phyloP scores from a whole-genome alignment of 2,329 filamentous ascomycete species.

The Aspergillus jensenii region DNA sequence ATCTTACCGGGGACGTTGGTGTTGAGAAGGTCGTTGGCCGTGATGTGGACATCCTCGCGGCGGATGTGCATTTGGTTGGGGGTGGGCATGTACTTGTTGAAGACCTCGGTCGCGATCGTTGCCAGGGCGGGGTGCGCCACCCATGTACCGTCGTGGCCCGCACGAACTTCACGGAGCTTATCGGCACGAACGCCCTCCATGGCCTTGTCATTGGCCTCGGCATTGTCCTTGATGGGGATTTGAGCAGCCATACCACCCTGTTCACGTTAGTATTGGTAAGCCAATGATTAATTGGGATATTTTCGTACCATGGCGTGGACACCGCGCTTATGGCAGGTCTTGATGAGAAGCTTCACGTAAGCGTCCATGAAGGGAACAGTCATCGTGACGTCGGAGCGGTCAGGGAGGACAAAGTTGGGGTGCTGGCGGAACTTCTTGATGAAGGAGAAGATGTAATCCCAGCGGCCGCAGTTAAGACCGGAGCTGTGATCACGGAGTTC shows the following conservation, averaged over 20 bases:
- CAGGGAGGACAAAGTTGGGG: constrained; percentile 86
- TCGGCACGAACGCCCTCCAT: constrained; percentile 93
- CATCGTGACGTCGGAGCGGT: constrained; percentile 91
- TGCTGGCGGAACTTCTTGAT: constrained; percentile 99
- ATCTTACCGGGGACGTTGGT: constrained; percentile 94
- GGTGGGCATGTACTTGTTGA: constrained; percentile 98
- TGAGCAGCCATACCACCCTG: constrained; percentile 92
- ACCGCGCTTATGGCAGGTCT: constrained; percentile 93
- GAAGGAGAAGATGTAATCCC: constrained; percentile 99
- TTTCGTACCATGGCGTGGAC: constrained; percentile 84
- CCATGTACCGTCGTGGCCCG: constrained; percentile 96
- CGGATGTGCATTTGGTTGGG: constrained; percentile 93
- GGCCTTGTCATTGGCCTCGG: constrained; percentile 84
- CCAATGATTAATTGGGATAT: neutral
- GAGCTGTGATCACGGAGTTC: constrained; percentile 95
- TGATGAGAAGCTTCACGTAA: constrained; percentile 95
- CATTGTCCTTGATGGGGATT: constrained; percentile 96
- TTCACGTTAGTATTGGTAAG: neutral
- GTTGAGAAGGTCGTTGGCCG: constrained; percentile 88
- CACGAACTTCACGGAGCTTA: constrained; percentile 92
- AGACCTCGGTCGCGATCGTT: constrained; percentile 82
- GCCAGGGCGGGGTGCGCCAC: constrained; percentile 95
- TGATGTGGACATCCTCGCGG: constrained; percentile 83
- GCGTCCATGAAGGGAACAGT: constrained; percentile 97
- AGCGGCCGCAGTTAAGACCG: constrained; percentile 95